Conservation (phyloP, 768 basidiomycete species). For the Amanita fuliginea region DNA sequence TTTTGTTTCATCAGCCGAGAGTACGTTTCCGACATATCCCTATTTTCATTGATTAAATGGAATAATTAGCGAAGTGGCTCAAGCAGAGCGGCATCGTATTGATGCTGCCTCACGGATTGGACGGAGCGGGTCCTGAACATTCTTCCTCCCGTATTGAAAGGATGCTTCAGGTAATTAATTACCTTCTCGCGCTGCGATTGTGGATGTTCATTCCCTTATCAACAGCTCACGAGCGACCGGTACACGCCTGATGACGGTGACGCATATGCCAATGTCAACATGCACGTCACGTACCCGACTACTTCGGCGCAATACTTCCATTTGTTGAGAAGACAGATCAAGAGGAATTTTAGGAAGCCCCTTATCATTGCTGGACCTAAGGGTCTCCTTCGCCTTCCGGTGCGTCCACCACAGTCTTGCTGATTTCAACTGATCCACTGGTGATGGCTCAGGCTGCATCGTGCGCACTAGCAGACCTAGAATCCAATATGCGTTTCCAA, state of each 20-base stretch:
- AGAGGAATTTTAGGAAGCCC: slow-evolving; percentile 79
- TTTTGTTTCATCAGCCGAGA: slow-evolving; percentile 75
- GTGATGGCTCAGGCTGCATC: slow-evolving; percentile 48
- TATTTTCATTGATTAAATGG: slow-evolving; percentile 15
- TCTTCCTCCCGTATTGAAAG: slow-evolving; percentile 83
- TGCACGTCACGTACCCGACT: slow-evolving; percentile 79
- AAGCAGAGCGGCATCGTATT: slow-evolving; percentile 84
- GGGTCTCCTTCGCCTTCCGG: slow-evolving; percentile 65
- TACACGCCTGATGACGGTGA: slow-evolving; percentile 22
- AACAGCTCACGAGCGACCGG: slow-evolving; percentile 68
- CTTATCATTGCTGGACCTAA: slow-evolving; percentile 81
- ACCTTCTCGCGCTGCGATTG: background rate
- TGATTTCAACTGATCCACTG: background rate
- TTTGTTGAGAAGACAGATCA: slow-evolving; percentile 76
- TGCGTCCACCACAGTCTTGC: slow-evolving; percentile 21
- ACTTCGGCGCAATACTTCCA: slow-evolving; percentile 93
- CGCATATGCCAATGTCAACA: slow-evolving; percentile 52
- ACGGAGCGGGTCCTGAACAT: slow-evolving; percentile 91
- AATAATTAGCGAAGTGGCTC: slow-evolving; percentile 69
- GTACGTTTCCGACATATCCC: slow-evolving; percentile 29
- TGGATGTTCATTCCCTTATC: background rate
- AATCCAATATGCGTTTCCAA: slow-evolving; percentile 48
- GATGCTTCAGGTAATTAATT: slow-evolving; percentile 62
- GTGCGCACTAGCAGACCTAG: slow-evolving; percentile 53
- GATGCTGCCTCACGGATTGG: slow-evolving; percentile 80